Base-by-base conservation (phyloP, 495 filamentous ascomycete species). In the Pseudomonodictys pantanalensis region DNA sequence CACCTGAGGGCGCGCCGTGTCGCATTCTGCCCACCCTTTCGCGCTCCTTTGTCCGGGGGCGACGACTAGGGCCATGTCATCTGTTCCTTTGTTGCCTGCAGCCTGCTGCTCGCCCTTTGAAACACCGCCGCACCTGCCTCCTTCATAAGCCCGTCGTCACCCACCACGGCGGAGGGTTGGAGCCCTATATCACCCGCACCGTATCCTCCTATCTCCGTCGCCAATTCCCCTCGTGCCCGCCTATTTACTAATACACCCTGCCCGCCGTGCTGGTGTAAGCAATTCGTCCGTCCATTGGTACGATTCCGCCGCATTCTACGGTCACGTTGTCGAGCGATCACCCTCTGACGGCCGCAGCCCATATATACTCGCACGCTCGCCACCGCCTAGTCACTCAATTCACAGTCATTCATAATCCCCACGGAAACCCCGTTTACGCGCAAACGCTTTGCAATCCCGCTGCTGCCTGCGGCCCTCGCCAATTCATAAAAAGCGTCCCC, bases 21-120 rank as follows among this genome's bases (percentile, higher is more conserved):
- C 33, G 33, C 62, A 51, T 50, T 25, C 58, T 38, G 35, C 29
- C 52, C 28, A 28, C 52, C 20, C 58, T 28, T 42, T 30, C 51
- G 33, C 30, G 24, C 11, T 47, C 52, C 62, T 65, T 65, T 65
- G 62, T 65, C 57, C 57, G 55, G 57, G 38, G 49, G 49, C 52
- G 56, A 52, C 52, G 52, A 57, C 58, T 63, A 52, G 56, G 60
- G 41, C 11, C 17, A 20, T 18, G 39, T 48, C 57, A 58, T 58
- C 60, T 58, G 58, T 58, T 52, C 58, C 63, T 62, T 49, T 57
- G 57, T 58, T 48, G 46, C 18, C 22, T 58, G 58, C 43, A 58
- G 52, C 63, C 58, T 62, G 63, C 45, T 58, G 52, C 56, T 52
- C 52, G 56, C 48, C 42, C 63, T 66, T 66, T 66, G 63, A 66